Conservation (phyloP, 495 filamentous ascomycete genomes). For the Talaromyces adpressus region DNA sequence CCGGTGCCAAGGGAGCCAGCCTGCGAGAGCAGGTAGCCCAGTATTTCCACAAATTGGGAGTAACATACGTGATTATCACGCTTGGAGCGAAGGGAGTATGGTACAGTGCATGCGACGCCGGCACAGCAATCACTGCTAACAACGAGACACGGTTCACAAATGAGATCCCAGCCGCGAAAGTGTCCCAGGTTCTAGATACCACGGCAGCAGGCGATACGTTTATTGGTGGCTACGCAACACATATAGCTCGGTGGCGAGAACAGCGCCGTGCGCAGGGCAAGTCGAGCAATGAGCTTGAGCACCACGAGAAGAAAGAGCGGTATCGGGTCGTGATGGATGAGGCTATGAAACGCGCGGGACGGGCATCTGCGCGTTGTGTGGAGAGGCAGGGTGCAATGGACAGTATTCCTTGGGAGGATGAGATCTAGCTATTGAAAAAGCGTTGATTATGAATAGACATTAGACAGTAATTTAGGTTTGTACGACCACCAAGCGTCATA, state of each 20-base stretch:
- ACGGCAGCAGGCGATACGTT: slow-evolving; percentile 95
- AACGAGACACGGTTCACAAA: slow-evolving; percentile 28
- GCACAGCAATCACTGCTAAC: slow-evolving; percentile 31
- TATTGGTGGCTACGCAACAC: slow-evolving; percentile 78
- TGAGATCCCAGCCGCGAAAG: slow-evolving; percentile 47
- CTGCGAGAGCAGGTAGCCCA: slow-evolving; percentile 42
- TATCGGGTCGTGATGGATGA: slow-evolving; percentile 46
- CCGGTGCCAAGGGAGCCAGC: slow-evolving; percentile 39
- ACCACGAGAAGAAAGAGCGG: slow-evolving; percentile 35
- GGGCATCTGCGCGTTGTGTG: slow-evolving; percentile 69
- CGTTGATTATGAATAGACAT: not conserved
- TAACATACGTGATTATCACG: slow-evolving; percentile 73
- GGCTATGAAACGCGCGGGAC: slow-evolving; percentile 62
- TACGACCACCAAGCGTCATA: not conserved
- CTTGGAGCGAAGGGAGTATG: slow-evolving; percentile 68
- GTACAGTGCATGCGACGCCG: slow-evolving; percentile 42
- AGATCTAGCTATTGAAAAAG: slow-evolving; percentile 39
- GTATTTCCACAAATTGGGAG: slow-evolving; percentile 59
- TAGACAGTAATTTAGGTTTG: not conserved
- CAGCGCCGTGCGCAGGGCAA: slow-evolving; percentile 25
- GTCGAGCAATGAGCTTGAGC: slow-evolving; percentile 23
- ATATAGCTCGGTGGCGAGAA: slow-evolving; percentile 41
- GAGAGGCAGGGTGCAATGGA: slow-evolving; percentile 74
- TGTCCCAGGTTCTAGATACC: slow-evolving; percentile 74
- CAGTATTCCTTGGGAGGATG: slow-evolving; percentile 82